Conservation (phyloP, 768 basidiomycete species). For the Chalciporus piperatus region DNA sequence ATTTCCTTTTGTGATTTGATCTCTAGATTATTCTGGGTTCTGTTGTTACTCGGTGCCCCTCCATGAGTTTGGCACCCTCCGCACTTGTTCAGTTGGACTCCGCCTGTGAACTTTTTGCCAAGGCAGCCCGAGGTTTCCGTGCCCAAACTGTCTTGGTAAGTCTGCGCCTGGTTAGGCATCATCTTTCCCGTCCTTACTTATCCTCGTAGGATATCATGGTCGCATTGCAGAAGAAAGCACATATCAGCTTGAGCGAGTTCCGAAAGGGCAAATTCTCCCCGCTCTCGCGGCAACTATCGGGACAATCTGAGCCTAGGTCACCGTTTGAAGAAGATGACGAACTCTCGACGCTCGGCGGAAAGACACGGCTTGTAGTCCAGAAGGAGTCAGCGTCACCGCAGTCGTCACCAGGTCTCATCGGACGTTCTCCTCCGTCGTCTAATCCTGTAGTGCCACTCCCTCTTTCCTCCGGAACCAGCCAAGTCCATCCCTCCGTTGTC, state of each 20-base stretch:
- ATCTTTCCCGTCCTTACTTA: slow-evolving; percentile 10
- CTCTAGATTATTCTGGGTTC: slow-evolving; percentile 64
- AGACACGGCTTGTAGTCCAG: slow-evolving; percentile 61
- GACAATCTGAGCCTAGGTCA: slow-evolving; percentile 39
- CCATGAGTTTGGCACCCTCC: slow-evolving; percentile 74
- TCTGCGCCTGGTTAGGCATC: background rate
- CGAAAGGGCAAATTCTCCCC: slow-evolving; percentile 54
- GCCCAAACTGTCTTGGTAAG: slow-evolving; percentile 64
- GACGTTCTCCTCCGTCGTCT: slow-evolving; percentile 67
- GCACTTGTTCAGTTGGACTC: slow-evolving; percentile 72
- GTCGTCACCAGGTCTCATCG: slow-evolving; percentile 39
- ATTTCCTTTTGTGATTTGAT: slow-evolving; percentile 6
- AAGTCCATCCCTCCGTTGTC: slow-evolving; percentile 60
- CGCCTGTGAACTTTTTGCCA: slow-evolving; percentile 71
- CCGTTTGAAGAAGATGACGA: slow-evolving; percentile 60
- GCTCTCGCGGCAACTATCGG: slow-evolving; percentile 32
- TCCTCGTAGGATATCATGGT: slow-evolving; percentile 57
- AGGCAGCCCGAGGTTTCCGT: slow-evolving; percentile 62
- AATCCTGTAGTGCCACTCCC: slow-evolving; percentile 75
- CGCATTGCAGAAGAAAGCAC: slow-evolving; percentile 61
- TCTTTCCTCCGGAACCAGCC: slow-evolving; percentile 47
- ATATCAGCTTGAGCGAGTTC: slow-evolving; percentile 60
- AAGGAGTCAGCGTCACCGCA: slow-evolving; percentile 56
- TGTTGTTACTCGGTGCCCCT: slow-evolving; percentile 75
- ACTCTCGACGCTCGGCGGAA: slow-evolving; percentile 60